Evolutionary conservation across 306 rosid genomes (phyloP).

Genomic region (Quercus glauca): DNA sequence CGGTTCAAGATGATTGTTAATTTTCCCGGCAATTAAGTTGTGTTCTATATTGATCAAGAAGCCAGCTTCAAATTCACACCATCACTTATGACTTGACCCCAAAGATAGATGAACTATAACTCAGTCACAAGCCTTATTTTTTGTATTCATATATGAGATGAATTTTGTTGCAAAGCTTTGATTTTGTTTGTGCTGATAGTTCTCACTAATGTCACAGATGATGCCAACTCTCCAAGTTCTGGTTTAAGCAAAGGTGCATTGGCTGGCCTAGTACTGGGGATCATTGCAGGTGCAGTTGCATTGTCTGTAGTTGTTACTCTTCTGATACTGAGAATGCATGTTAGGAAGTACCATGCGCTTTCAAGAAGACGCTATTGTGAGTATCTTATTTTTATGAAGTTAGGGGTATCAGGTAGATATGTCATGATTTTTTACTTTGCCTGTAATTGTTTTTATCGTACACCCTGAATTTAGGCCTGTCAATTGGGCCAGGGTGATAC

Average conservation of each 20-base stretch:
- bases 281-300: background rate
- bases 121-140: background rate
- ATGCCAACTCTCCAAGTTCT: background rate
- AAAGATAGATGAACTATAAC: background rate
- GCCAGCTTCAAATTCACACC: background rate
- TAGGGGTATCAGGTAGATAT: background rate
- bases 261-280: background rate
- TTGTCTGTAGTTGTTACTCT: background rate
- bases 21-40: background rate
- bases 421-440: background rate
- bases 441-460: background rate
- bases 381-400: background rate
- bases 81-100: background rate
- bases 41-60: background rate
- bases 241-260: constrained; percentile 1
- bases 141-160: no score
- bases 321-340: background rate
- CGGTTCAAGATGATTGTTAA: background rate
- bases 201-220: background rate
- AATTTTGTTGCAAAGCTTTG: background rate
- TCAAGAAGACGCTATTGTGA: background rate
- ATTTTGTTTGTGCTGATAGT: background rate
- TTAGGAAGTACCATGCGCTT: background rate
- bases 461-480: background rate
- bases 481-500: background rate